Percentiles rank a stretch among this genome's conserved stretches.
Evolutionary conservation across 805 yeast genomes (phyloP).

Genomic region (Debaryomyces castellii): DNA sequence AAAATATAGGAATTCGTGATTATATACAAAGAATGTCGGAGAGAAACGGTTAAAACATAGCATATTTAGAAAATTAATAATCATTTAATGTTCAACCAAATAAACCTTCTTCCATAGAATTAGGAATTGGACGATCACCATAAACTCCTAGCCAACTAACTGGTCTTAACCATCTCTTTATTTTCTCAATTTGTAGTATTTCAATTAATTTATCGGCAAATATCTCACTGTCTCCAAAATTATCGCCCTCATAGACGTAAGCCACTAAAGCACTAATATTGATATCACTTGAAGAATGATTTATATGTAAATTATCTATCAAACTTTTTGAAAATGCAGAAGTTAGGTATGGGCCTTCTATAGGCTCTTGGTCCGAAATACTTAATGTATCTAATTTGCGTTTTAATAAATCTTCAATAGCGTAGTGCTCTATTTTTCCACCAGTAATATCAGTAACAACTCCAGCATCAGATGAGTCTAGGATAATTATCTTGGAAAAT

Average conservation of each 20-base stretch:
- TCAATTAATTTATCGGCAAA: constrained; percentile 42
- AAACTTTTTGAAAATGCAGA: constrained; percentile 10
- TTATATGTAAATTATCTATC: constrained; percentile 4
- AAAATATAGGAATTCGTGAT: constrained; percentile 7
- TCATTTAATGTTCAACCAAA: constrained; percentile 43
- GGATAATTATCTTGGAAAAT: constrained; percentile 49
- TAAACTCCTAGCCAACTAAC: constrained; percentile 83
- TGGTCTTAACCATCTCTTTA: constrained; percentile 51
- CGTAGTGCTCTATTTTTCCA: constrained; percentile 24
- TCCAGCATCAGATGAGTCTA: constrained; percentile 77
- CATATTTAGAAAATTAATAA: neutral
- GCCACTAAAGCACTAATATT: constrained; percentile 46
- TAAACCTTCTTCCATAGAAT: constrained; percentile 74
- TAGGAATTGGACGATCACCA: constrained; percentile 68
- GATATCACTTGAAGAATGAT: constrained; percentile 6
- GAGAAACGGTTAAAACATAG: constrained; percentile 1
- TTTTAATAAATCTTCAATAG: constrained; percentile 30
- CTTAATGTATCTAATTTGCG: constrained; percentile 29
- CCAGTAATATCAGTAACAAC: constrained; percentile 24
- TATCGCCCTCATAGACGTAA: constrained; percentile 89
- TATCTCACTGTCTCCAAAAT: constrained; percentile 63
- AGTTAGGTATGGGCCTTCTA: constrained; percentile 7
- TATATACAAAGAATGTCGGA: constrained; percentile 7
- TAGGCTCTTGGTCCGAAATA: constrained; percentile 12
- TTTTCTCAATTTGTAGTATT: constrained; percentile 15